phyloP scores from a whole-genome alignment of 805 yeast genomes.

The Hanseniaspora thailandica region DNA sequence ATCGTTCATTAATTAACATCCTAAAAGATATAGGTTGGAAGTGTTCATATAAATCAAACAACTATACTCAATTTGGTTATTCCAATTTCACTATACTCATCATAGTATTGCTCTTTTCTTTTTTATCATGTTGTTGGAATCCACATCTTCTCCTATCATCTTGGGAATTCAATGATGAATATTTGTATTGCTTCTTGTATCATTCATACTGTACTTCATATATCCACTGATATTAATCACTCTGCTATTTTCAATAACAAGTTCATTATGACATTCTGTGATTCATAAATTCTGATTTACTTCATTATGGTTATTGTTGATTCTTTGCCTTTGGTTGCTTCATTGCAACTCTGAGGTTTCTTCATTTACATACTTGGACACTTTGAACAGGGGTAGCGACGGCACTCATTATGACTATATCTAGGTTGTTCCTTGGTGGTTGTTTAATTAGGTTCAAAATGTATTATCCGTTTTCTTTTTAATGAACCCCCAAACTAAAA shows the following conservation, averaged over 20 bases:
- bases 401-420: conserved; percentile 40
- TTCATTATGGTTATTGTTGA: neutral
- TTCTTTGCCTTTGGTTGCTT: neutral
- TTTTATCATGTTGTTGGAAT: too few species aligned
- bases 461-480: too few species aligned
- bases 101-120: too few species aligned
- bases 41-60: too few species aligned
- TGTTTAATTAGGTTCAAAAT: neutral
- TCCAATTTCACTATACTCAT: too few species aligned
- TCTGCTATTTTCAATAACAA: too few species aligned
- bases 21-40: too few species aligned
- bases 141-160: neutral
- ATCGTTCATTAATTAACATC: too few species aligned
- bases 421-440: conserved; percentile 14
- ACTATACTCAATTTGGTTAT: too few species aligned
- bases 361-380: conserved; percentile 64
- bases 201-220: too few species aligned
- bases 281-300: neutral
- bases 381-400: conserved; percentile 49
- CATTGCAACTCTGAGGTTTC: neutral
- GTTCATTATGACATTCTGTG: neutral
- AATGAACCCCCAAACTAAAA: neutral
- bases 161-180: neutral
- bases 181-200: neutral
- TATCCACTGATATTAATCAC: too few species aligned